A percentile compares a stretch with the other conserved stretches of the same genome.
These are phyloP conservation scores for Juglanconis juglandina DNA, from an alignment of 2,329 filamentous ascomycete genomes.

Conservation along the genomic window DNA sequence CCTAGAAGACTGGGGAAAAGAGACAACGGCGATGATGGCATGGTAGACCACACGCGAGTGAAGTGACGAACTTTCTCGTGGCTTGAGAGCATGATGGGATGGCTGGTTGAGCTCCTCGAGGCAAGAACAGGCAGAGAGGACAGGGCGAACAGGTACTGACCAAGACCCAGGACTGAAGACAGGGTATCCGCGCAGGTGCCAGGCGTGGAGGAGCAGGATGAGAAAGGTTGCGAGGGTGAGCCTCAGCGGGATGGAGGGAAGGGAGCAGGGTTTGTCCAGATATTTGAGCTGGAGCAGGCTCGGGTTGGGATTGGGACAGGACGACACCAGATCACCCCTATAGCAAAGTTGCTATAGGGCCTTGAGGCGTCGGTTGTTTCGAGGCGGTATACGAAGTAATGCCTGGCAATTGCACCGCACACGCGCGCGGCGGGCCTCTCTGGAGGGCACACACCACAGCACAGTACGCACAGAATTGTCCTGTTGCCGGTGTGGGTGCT, in stretches of 20 bases:
- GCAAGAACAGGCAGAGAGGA: not conserved
- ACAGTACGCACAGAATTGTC: not conserved
- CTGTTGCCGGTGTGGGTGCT: not conserved
- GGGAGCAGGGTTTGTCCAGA: constrained; percentile 19
- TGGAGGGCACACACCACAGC: not conserved
- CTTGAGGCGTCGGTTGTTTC: constrained; percentile 19
- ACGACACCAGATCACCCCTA: constrained; percentile 18
- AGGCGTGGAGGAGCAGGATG: constrained; percentile 10
- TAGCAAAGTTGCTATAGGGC: constrained; percentile 17
- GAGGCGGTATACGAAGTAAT: constrained; percentile 5
- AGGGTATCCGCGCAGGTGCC: constrained; percentile 1
- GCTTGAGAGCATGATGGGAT: not conserved
- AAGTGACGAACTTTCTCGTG: not conserved
- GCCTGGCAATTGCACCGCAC: not conserved
- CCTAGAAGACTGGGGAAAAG: not conserved
- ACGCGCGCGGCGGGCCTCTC: not conserved
- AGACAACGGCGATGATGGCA: not conserved
- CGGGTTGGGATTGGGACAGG: constrained; percentile 9
- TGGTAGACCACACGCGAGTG: not conserved
- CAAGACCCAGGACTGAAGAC: constrained; percentile 9
- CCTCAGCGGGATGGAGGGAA: constrained; percentile 11
- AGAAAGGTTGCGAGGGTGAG: constrained; percentile 16
- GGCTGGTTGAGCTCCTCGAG: not conserved
- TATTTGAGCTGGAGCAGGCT: constrained; percentile 19
- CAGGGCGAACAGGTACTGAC: constrained; percentile 16